Evolutionary conservation across 108 stramenopile species (phyloP).

Genomic region (Asterionellopsis glacialis): DNA sequence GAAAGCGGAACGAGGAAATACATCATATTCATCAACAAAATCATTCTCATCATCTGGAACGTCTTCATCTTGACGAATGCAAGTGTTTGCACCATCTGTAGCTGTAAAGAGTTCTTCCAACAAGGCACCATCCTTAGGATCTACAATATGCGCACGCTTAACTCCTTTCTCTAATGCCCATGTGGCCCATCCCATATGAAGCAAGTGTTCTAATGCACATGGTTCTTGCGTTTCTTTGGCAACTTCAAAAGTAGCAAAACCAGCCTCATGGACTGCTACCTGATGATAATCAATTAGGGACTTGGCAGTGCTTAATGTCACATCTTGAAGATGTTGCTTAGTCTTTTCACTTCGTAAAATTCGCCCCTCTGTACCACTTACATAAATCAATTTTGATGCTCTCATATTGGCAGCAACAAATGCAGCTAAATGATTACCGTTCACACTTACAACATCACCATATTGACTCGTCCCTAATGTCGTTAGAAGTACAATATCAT

Average conservation of each 20-base stretch:
- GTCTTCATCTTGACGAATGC: slow-evolving; percentile 45
- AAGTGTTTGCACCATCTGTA: slow-evolving; percentile 50
- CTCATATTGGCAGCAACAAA: slow-evolving; percentile 40
- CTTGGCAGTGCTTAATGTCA: slow-evolving; percentile 16
- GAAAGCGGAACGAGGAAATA: too few relatives aligned
- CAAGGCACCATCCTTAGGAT: slow-evolving; percentile 50
- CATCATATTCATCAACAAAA: too few relatives aligned
- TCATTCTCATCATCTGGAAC: not conserved
- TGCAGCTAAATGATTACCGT: slow-evolving; percentile 46
- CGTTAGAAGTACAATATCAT: slow-evolving; percentile 54
- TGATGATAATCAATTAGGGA: slow-evolving; percentile 12
- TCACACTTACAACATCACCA: slow-evolving; percentile 50
- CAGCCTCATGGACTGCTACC: slow-evolving; percentile 11
- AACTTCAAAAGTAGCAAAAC: slow-evolving; percentile 15
- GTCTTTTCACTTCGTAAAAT: slow-evolving; percentile 28
- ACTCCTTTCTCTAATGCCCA: slow-evolving; percentile 50
- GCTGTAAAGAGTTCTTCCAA: slow-evolving; percentile 57
- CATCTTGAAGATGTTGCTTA: slow-evolving; percentile 28
- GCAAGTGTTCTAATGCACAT: slow-evolving; percentile 19
- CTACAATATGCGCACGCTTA: slow-evolving; percentile 55
- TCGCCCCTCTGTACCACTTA: slow-evolving; percentile 31
- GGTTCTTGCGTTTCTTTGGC: slow-evolving; percentile 3
- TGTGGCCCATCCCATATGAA: slow-evolving; percentile 58
- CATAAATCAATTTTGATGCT: slow-evolving; percentile 53
- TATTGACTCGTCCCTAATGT: slow-evolving; percentile 39